Base-by-base conservation (phyloP, 1,284 basidiomycete genomes). In the Ustilago xerochloae region DNA sequence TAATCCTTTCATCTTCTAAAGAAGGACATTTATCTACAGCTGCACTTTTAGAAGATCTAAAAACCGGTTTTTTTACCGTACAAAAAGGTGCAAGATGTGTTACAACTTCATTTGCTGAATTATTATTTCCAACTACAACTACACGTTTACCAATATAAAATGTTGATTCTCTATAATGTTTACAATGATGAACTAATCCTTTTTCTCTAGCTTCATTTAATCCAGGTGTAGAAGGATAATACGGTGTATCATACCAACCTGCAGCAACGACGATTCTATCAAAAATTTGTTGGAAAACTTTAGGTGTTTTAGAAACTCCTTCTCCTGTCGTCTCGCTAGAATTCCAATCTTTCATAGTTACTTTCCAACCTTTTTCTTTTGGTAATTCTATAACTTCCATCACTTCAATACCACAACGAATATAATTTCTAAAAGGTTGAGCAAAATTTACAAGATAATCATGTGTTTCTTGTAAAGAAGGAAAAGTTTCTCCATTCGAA, bases 51-150 rank as follows among this genome's bases (percentile, higher is more conserved):
- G 57, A 38, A 38, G 65, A 63, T 18, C 67, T 32, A 39, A 69
- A 76, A 3, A 81, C 67, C 3, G 75, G 77, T n/a, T 65, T 32
- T 2, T 35, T 9, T 12, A 26, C 20, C 16, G 71, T 58, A n/a
- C 65, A 55, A 41, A 74, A 61, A 3, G 65, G 58, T 0, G 78
- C 80, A 3, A 82, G 49, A 45, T 82, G 80, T 2, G 79, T 70
- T 2, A 73, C 74, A 15, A 75, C 78, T 47, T 82, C 80, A 41
- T 82, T 82, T 10, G 77, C 63, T 30, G 56, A 63, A 33, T 81
- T 79, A 32, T 79, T 79, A 56, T 82, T 82, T 3, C 80, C 80
- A 0, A 81, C 77, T 26, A 81, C 74, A 1, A 81, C 68, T 22
- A 81, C 68, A 12, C 48, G 55, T 29, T 71, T 71, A 30, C 60